Evolutionary conservation across 2,329 filamentous ascomycete genomes (phyloP), one percentile per base, ranked within the genome.

Genomic region (Penicillium sumatraense): DNA sequence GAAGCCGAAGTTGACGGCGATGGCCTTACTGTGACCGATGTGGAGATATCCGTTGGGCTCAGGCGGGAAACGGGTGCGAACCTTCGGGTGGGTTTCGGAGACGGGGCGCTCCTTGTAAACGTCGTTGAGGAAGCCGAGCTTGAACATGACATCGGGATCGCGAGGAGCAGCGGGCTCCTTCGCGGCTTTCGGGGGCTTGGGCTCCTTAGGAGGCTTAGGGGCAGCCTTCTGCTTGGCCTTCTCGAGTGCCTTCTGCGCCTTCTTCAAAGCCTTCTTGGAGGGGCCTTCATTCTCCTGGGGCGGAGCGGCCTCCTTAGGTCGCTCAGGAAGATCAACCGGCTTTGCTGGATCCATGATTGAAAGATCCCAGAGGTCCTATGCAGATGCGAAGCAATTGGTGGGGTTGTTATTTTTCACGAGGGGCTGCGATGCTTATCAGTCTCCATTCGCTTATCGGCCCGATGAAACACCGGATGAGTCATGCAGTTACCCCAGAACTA

Each of bases 1-100:
- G 72, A 97, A 98, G 6, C 93, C 93, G 76, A 98, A 98, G 77
- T 98, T 97, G 74, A 98, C 86, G 0, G 91, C 89, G 72, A 98
- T 97, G 20, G 95, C 93, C 79, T 98, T 98, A 62, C 89, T 90
- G 72, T 98, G 95, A 18, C 93, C 93, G 64, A 98, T 89, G 71
- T 97, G 93, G 9, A 97, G 83, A 72, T 89, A 97, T 51, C 93
- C 95, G 73, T 98, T 98, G 45, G 95, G 95, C 76, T 93, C 90
- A 18, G 90, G 90, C 2, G 90, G 90, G 69, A 93, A 93, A 63
- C 89, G 86, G 3, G 89, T 92, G 46, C 88, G 64, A 16, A 81
- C 76, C 59, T 66, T 66, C 38, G 62, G 54, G 26, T 73, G 65
- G 49, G 75, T 69, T 42, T 68, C 62, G 51, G 63, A 66, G 45